Evolutionary conservation across 768 basidiomycete genomes (phyloP).

Genomic region (Pleurotus eryngii): DNA sequence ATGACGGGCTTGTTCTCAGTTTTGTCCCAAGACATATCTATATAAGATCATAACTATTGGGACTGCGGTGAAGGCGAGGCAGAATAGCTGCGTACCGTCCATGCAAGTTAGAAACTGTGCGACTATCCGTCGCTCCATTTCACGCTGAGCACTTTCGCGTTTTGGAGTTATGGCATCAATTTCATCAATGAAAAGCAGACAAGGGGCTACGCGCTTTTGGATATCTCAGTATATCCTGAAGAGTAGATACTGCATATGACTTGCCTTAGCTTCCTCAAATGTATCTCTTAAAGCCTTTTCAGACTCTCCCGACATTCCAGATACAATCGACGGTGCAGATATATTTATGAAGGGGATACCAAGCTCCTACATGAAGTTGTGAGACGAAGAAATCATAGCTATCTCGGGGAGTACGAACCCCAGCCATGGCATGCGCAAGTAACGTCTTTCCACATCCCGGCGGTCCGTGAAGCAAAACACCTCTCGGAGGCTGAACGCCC

Average conservation of each 20-base stretch:
- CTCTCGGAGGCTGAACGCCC: conserved; percentile 88
- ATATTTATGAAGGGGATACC: conserved; percentile 91
- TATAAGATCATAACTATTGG: neutral
- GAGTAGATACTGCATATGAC: conserved; percentile 11
- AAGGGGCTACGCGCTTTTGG: conserved; percentile 79
- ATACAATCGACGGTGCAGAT: conserved; percentile 94
- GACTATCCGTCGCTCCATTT: conserved; percentile 97
- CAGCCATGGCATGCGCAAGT: conserved; percentile 92
- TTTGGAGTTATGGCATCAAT: conserved; percentile 98
- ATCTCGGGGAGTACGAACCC: conserved; percentile 47
- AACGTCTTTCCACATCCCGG: conserved; percentile 97
- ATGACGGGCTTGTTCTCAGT: conserved; percentile 90
- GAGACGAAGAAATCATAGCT: neutral
- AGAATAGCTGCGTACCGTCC: conserved; percentile 67
- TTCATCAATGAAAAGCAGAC: conserved; percentile 94
- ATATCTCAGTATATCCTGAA: neutral
- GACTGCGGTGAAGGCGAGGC: neutral
- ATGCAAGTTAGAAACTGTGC: conserved; percentile 98
- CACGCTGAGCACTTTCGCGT: conserved; percentile 94
- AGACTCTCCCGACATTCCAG: conserved; percentile 97
- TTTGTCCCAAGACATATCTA: conserved; percentile 95
- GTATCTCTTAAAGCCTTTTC: conserved; percentile 95
- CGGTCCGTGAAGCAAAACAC: conserved; percentile 91
- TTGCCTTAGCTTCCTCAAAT: conserved; percentile 94
- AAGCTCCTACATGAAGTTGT: conserved; percentile 60